Base-by-base conservation (phyloP, 1,284 basidiomycete species). In the Entoloma clypeatum region DNA sequence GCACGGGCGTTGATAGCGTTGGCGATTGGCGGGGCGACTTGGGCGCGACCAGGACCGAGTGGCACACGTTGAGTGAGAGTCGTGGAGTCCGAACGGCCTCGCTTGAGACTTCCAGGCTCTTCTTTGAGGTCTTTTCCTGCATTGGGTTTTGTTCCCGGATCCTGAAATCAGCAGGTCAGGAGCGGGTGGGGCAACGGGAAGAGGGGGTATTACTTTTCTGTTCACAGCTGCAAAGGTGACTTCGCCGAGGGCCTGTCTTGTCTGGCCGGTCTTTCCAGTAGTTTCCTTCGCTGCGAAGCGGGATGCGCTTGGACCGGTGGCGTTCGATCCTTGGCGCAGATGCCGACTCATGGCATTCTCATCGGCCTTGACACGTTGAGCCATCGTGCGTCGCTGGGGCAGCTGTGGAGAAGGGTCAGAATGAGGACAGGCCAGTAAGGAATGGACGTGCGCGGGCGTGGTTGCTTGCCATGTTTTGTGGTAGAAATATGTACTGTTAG, bases 291-390 rank as follows among this genome's bases (percentile, higher is more conserved):
- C 58, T 47, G 61, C 45, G 53, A 75, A 60, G 50, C 79, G 75
- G 44, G 74, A 64, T 34, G 72, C 65, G 44, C 68, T 69, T 26
- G 61, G 54, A 41, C 65, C 52, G 36, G 65, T 58, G 48, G 64
- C 64, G 49, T 66, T 71, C 11, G 81, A 81, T 16, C 69, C 51
- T 53, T 83, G 79, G 45, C 82, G 79, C 33, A 70, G 53, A 54
- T 85, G 78, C 62, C 69, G 77, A 55, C 71, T 76, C 52, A 71
- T 72, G 34, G 84, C 80, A 55, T 88, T 88, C 67, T 88, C 85
- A 56, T 88, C 86, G 38, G 62, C 73, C 64, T 82, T 86, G 57
- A 67, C 61, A 56, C 85, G 81, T 59, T 74, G 75, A 47, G 66
- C 58, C 43, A 67, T 55, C 39, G 56, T 57, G 48, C 77, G 72